Evolutionary conservation across 1,139 yeast genomes (phyloP).

Genomic region (Casaregolazyma suthepensis): DNA sequence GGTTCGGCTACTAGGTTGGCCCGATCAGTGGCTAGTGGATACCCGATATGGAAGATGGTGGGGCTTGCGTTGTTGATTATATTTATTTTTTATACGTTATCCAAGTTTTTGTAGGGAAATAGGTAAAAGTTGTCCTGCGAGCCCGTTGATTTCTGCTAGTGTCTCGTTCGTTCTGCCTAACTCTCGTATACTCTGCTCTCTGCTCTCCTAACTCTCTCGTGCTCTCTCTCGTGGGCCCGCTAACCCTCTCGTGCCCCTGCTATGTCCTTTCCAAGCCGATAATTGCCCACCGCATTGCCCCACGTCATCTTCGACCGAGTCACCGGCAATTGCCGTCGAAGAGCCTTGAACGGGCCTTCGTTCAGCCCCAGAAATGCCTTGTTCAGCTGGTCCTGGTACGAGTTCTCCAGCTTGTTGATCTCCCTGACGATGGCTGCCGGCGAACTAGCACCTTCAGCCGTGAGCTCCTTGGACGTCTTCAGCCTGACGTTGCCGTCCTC

Average conservation of each 20-base stretch:
- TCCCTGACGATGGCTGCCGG: slow-evolving; percentile 38
- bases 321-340: slow-evolving; percentile 87
- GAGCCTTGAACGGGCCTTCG: slow-evolving; percentile 71
- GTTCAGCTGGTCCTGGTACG: slow-evolving; percentile 55
- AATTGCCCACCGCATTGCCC: slow-evolving; percentile 90
- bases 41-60: slow-evolving; percentile 51
- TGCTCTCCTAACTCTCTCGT: too few species aligned
- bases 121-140: too few species aligned
- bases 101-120: slow-evolving; percentile 41
- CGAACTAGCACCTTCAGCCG: slow-evolving; percentile 22
- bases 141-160: too few species aligned
- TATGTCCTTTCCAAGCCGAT: slow-evolving; percentile 79
- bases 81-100: slow-evolving; percentile 61
- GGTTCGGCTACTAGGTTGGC: slow-evolving; percentile 63
- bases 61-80: slow-evolving; percentile 54
- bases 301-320: slow-evolving; percentile 89
- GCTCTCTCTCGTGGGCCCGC: too few species aligned
- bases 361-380: slow-evolving; percentile 65
- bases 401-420: slow-evolving; percentile 56
- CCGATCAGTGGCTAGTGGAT: slow-evolving; percentile 53
- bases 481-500: slow-evolving; percentile 95
- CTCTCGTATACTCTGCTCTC: too few species aligned
- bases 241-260: slow-evolving; percentile 16
- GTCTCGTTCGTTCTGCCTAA: too few species aligned
- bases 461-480: slow-evolving; percentile 45